Percentiles rank a stretch among this genome's conserved stretches.
Evolutionary conservation across 306 rosid species (phyloP).

Genomic region (Datisca glomerata): DNA sequence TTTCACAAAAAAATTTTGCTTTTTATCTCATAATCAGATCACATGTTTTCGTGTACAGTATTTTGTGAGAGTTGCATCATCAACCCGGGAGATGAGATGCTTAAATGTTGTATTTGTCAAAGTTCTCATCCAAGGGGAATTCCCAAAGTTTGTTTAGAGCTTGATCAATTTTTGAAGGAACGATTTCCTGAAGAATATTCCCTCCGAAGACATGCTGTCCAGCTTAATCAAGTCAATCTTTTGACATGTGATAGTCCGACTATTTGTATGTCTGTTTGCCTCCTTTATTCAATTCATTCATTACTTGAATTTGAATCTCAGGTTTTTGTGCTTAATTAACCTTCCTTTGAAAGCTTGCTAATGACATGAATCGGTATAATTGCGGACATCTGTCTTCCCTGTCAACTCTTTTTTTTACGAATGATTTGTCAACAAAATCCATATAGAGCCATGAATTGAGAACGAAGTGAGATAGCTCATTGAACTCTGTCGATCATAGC

Average conservation of each 20-base stretch:
- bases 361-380: too few relatives aligned
- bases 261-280: slow-evolving; percentile 30
- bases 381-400: background rate
- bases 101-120: slow-evolving; percentile 60
- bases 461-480: too few relatives aligned
- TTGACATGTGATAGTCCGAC: slow-evolving; percentile 18
- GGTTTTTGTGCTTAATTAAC: background rate
- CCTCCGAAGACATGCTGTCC: slow-evolving; percentile 30
- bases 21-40: too few relatives aligned
- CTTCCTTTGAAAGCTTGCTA: background rate
- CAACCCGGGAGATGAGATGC: slow-evolving; percentile 30
- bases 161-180: slow-evolving; percentile 47
- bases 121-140: slow-evolving; percentile 51
- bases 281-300: slow-evolving; percentile 4
- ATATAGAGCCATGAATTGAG: too few relatives aligned
- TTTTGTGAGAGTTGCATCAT: slow-evolving; percentile 55
- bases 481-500: too few relatives aligned
- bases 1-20: too few relatives aligned
- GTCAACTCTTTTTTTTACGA: too few relatives aligned
- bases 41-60: slow-evolving; percentile 29
- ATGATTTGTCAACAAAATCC: too few relatives aligned
- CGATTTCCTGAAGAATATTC: slow-evolving; percentile 55
- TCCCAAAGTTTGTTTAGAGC: slow-evolving; percentile 66
- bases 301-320: background rate
- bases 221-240: slow-evolving; percentile 22